Base-by-base conservation (phyloP, 1,284 basidiomycete species). In the Cryptococcus floricola region DNA sequence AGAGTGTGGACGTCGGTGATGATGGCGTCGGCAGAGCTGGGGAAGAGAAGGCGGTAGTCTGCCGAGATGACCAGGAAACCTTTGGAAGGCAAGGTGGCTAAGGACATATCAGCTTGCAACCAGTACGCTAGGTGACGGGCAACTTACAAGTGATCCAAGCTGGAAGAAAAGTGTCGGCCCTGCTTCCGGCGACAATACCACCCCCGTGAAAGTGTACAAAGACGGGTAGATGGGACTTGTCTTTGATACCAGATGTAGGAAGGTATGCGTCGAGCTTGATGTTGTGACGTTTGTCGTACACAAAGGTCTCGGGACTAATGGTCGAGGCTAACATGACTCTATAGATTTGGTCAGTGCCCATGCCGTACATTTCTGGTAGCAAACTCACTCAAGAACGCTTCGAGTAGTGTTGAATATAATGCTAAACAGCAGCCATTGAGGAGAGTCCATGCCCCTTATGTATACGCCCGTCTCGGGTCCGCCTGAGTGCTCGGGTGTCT, bases 31-130 rank as follows among this genome's bases (percentile, higher is more conserved):
- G 45, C 41, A 8, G 53, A 51, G 5, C 48, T 52, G 2, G 57
- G 57, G 44, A 41, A 52, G 31, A 58, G 53, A 5, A 58, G 48
- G 39, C 57, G 48, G 43, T 58, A 58, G 44, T 58, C 54, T 9
- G 57, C 48, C 14, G 57, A 54, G 13, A 58, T 58, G 34, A 58
- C 28, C 9, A 54, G n/a, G n/a, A 53, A 27, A 13, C 42, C 52
- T 39, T 47, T 31, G 16, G 56, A 41, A 4, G 47, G 34, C 9
- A 52, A 27, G 16, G 43, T 45, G 14, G 46, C 54, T 56, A 34
- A 9, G 39, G 8, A 8, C 19, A 19, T 7, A 13, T 42, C 39
- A 42, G 39, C 39, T 13, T 23, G 23, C 23, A 23, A 23, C 23
- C 25, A 23, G 18, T 44, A 18, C 25, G 14, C 39, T 25, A 37